These are phyloP conservation scores for Fraxinus nigra DNA, from an alignment of 305 asterid genomes.

Conservation along the genomic window DNA sequence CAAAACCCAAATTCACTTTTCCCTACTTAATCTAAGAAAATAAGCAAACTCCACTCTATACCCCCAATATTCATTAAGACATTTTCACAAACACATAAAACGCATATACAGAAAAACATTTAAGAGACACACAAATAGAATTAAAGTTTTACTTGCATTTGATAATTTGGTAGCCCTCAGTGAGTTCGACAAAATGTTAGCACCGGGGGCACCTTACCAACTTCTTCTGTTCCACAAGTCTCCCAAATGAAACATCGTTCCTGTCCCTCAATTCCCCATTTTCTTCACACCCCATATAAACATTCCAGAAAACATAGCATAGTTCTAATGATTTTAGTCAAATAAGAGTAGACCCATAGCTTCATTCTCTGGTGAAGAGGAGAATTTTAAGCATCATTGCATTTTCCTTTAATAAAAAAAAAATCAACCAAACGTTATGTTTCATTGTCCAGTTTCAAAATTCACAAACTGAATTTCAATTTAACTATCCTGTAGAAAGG, in stretches of 20 bases:
- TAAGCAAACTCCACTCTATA: not conserved
- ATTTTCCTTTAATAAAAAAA: no score
- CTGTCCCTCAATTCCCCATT: constrained; percentile 34
- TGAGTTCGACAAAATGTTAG: constrained; percentile 45
- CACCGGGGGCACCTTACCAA: constrained; percentile 57
- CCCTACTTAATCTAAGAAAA: not conserved
- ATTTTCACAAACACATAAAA: not conserved
- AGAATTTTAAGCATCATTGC: not conserved
- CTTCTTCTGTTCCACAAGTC: constrained; percentile 43
- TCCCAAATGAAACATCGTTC: constrained; percentile 42
- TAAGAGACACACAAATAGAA: not conserved
- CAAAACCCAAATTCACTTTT: not conserved
- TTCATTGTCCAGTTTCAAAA: not conserved
- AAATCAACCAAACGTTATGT: not conserved
- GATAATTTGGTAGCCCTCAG: constrained; percentile 42
- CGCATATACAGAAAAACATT: not conserved
- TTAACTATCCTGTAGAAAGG: no score
- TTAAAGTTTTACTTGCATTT: constrained; percentile 39
- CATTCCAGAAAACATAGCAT: no score
- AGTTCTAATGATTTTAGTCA: not conserved
- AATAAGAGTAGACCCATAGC: not conserved
- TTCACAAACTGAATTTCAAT: not conserved
- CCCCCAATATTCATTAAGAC: not conserved
- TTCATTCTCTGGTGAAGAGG: not conserved
- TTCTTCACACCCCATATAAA: constrained; percentile 48